Conservation (phyloP, 2,329 filamentous ascomycete genomes). For the Tympanopsis confertula region DNA sequence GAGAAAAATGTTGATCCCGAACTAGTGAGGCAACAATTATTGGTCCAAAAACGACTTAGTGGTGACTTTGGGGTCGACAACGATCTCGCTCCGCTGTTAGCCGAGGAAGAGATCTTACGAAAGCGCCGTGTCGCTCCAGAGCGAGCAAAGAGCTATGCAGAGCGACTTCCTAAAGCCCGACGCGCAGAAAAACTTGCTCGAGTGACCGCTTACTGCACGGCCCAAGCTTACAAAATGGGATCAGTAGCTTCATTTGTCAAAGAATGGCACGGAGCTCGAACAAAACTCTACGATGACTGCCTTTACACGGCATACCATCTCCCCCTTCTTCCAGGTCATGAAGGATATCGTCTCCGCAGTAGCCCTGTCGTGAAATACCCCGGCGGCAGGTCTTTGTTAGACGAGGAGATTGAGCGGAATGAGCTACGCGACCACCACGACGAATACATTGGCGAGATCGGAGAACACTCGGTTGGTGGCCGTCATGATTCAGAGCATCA, state of each 20-base stretch:
- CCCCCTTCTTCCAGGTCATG: constrained; percentile 47
- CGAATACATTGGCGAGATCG: constrained; percentile 36
- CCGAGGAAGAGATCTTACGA: constrained; percentile 35
- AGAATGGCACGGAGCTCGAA: constrained; percentile 49
- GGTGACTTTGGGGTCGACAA: constrained; percentile 19
- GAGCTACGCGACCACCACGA: constrained; percentile 54
- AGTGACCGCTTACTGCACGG: constrained; percentile 62
- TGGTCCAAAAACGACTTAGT: not conserved
- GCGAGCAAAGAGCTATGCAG: constrained; percentile 51
- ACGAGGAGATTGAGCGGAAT: constrained; percentile 60
- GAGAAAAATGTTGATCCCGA: not conserved
- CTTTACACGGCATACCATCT: constrained; percentile 59
- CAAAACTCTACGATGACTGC: constrained; percentile 62
- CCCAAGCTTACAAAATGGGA: constrained; percentile 54
- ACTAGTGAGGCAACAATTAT: not conserved
- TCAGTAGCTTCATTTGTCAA: constrained; percentile 51
- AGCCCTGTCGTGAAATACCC: constrained; percentile 58
- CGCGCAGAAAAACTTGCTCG: constrained; percentile 52
- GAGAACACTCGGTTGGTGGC: not conserved
- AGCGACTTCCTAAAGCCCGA: constrained; percentile 51
- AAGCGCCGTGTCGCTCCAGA: constrained; percentile 15
- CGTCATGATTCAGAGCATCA: not conserved
- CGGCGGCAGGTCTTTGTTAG: constrained; percentile 51
- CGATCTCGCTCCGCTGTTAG: constrained; percentile 31
- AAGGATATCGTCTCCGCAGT: constrained; percentile 53